Conservation (phyloP, 2,329 filamentous ascomycete species). For the Calonectria pauciramosa region DNA sequence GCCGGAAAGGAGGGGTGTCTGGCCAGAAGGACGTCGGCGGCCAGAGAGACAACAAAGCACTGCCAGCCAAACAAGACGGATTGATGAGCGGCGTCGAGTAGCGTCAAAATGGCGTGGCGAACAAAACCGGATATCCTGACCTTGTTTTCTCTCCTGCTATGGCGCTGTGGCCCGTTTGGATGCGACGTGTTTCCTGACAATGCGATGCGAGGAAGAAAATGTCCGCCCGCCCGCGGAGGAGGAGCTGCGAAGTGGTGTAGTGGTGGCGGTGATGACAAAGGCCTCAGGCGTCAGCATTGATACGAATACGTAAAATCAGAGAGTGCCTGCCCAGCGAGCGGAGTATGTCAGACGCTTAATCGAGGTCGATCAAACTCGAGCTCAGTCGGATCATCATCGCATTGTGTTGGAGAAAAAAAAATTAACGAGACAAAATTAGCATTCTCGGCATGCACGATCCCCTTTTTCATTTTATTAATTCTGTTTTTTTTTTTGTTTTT, state of each 20-base stretch:
- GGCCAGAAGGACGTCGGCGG: neutral
- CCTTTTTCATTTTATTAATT: neutral
- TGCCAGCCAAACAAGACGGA: neutral
- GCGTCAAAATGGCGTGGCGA: neutral
- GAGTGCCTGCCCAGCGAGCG: neutral
- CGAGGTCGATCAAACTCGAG: neutral
- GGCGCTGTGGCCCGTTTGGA: neutral
- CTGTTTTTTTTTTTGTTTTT: neutral
- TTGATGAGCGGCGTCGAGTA: neutral
- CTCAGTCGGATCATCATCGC: no score
- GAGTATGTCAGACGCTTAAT: neutral
- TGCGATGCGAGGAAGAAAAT: neutral
- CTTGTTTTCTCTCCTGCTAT: neutral
- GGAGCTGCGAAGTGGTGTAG: neutral
- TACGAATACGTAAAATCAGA: neutral
- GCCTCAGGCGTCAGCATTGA: neutral
- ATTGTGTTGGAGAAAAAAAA: neutral
- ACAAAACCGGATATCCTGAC: neutral
- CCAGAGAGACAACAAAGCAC: neutral
- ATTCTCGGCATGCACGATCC: neutral
- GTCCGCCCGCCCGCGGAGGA: neutral
- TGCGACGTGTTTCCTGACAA: neutral
- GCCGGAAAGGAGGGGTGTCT: neutral
- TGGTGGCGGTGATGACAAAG: neutral
- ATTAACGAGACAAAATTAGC: neutral